These are phyloP conservation scores for Pyrrhoderma noxium DNA, from an alignment of 1,284 basidiomycete species.

Conservation along the genomic window DNA sequence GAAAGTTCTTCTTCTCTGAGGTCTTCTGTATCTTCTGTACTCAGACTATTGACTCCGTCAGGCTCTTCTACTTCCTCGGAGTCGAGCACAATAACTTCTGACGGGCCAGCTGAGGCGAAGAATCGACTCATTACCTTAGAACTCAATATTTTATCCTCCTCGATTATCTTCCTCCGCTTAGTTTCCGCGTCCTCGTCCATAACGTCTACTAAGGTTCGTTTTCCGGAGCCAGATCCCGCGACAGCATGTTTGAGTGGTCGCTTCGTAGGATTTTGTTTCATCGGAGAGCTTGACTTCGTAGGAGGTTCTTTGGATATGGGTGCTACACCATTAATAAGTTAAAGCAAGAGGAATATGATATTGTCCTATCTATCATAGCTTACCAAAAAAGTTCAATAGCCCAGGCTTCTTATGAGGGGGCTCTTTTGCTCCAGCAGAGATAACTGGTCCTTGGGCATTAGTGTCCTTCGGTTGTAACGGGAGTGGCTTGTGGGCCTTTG, in stretches of 20 bases:
- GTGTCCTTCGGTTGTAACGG: slow-evolving; percentile 29
- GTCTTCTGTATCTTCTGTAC: slow-evolving; percentile 21
- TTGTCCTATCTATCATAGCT: slow-evolving; percentile 26
- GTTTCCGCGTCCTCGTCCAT: slow-evolving; percentile 54
- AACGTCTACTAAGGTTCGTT: slow-evolving; percentile 60
- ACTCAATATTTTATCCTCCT: slow-evolving; percentile 17
- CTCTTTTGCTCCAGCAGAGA: slow-evolving; percentile 31
- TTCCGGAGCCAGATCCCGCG: slow-evolving; percentile 60
- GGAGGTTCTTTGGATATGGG: slow-evolving; percentile 31
- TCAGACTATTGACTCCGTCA: no score
- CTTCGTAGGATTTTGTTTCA: slow-evolving; percentile 3
- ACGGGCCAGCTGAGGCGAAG: background rate
- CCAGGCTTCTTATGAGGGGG: slow-evolving; percentile 32
- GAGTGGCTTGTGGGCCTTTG: slow-evolving; percentile 37
- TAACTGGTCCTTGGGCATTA: slow-evolving; percentile 25
- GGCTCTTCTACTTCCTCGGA: no score
- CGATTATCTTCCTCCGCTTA: slow-evolving; percentile 40
- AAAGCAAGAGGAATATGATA: background rate
- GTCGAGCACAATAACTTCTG: background rate
- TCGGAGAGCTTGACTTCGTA: slow-evolving; percentile 20
- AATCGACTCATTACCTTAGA: slow-evolving; percentile 27
- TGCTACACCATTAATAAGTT: background rate
- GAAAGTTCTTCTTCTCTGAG: slow-evolving; percentile 22
- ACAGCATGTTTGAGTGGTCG: slow-evolving; percentile 17
- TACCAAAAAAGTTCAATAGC: slow-evolving; percentile 60